phyloP scores from a whole-genome alignment of 208 protist genomes.

The Sergeia podlipaevii region DNA sequence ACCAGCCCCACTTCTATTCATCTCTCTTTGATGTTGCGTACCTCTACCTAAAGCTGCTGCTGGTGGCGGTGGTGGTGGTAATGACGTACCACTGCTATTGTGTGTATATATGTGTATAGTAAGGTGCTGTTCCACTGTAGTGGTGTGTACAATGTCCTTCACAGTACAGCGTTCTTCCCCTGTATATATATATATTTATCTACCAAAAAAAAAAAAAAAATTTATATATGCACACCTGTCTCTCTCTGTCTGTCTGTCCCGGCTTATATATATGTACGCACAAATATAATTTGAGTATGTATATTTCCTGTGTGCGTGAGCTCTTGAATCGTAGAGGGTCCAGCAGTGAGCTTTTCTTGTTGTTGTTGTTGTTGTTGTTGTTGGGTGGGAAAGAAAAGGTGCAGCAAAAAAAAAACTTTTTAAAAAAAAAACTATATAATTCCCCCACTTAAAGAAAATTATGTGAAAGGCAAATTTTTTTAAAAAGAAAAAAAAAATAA shows the following conservation, averaged over 20 bases:
- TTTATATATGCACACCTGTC: background rate
- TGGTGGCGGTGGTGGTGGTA: background rate
- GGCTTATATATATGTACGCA: too few relatives aligned
- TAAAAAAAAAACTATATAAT: slow-evolving; percentile 8
- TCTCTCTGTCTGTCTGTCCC: too few relatives aligned
- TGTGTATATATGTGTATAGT: slow-evolving; percentile 8
- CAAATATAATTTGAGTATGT: too few relatives aligned
- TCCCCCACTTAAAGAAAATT: background rate
- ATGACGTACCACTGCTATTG: background rate
- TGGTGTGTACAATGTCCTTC: too few relatives aligned
- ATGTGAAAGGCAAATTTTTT: slow-evolving; percentile 6
- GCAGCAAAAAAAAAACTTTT: slow-evolving; percentile 13
- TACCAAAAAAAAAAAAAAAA: slow-evolving; percentile 3
- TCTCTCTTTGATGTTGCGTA: too few relatives aligned
- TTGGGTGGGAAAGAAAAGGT: background rate
- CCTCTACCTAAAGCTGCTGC: slow-evolving; percentile 2
- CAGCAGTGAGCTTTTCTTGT: too few relatives aligned
- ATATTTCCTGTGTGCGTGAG: too few relatives aligned
- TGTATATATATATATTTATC: background rate
- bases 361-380: too few relatives aligned
- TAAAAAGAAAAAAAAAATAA: slow-evolving; percentile 6
- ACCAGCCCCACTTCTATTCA: too few relatives aligned
- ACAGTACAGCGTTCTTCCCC: too few relatives aligned
- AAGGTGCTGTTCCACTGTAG: too few relatives aligned
- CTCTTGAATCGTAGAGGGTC: too few relatives aligned